Evolutionary conservation across 2,329 filamentous ascomycete genomes (phyloP).

Genomic region (Colletotrichum trifolii): DNA sequence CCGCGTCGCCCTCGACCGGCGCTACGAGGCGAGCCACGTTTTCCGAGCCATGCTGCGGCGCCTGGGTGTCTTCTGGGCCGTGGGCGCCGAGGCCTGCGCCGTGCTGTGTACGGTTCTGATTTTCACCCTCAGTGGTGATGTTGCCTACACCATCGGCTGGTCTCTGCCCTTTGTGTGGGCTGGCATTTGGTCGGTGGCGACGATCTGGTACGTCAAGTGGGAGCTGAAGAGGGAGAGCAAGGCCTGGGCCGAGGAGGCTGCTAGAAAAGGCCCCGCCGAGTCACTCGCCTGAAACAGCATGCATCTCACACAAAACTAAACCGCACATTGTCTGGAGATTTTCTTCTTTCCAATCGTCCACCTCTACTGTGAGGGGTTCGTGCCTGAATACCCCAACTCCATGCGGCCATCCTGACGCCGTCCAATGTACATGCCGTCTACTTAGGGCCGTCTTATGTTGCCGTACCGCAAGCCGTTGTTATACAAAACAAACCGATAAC

Average conservation of each 20-base stretch:
- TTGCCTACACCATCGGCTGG: conserved; percentile 41
- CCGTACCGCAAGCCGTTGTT: conserved; percentile 9
- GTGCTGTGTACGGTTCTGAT: conserved; percentile 40
- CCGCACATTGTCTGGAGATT: background rate
- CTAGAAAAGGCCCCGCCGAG: background rate
- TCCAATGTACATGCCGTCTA: conserved; percentile 27
- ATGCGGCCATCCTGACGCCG: conserved; percentile 16
- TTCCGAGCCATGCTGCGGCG: conserved; percentile 64
- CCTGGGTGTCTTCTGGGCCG: conserved; percentile 63
- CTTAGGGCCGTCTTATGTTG: conserved; percentile 17
- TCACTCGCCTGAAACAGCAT: background rate
- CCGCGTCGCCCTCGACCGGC: conserved; percentile 60
- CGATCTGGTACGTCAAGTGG: conserved; percentile 41
- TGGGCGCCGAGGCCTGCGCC: conserved; percentile 40
- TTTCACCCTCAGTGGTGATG: conserved; percentile 40
- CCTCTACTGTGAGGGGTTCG: conserved; percentile 1
- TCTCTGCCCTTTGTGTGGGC: conserved; percentile 41
- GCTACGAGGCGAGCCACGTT: conserved; percentile 63
- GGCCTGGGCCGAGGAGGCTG: conserved; percentile 41
- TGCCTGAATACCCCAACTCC: conserved; percentile 18
- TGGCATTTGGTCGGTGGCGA: conserved; percentile 40
- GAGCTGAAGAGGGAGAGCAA: conserved; percentile 42
- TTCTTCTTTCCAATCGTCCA: conserved; percentile 13
- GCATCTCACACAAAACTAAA: background rate
- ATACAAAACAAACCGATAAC: conserved; percentile 12